Conservation (phyloP, 1,284 basidiomycete genomes). For the Hypsizygus ulmarius region DNA sequence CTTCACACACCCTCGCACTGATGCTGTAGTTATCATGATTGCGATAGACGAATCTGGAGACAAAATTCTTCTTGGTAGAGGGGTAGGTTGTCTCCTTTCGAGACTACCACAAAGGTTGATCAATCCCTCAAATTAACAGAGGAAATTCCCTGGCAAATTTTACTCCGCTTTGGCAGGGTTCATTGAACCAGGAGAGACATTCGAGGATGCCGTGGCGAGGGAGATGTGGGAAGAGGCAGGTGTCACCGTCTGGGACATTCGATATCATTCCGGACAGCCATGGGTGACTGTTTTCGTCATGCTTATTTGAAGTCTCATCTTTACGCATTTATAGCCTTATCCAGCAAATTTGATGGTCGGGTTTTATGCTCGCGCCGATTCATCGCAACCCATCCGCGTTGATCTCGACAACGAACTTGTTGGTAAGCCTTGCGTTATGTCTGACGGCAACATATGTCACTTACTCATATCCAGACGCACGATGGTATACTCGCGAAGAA, state of each 20-base stretch:
- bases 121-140: constrained; percentile 37
- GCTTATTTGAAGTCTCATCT: not conserved
- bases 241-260: constrained; percentile 78
- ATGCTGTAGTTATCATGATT: constrained; percentile 92
- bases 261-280: constrained; percentile 85
- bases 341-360: constrained; percentile 92
- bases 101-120: not conserved
- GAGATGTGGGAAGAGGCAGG: constrained; percentile 97
- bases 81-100: constrained; percentile 47
- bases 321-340: constrained; percentile 57
- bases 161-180: constrained; percentile 92
- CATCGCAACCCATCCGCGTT: constrained; percentile 69
- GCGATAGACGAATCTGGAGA: constrained; percentile 77
- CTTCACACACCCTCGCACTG: constrained; percentile 85
- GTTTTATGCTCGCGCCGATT: constrained; percentile 78
- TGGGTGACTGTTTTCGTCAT: constrained; percentile 52
- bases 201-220: constrained; percentile 91
- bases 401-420: constrained; percentile 98
- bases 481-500: constrained; percentile 82
- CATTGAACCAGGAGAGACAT: constrained; percentile 90
- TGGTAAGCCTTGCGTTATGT: constrained; percentile 45
- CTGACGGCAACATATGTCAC: not conserved
- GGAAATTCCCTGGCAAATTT: constrained; percentile 66
- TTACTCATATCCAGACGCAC: constrained; percentile 59
- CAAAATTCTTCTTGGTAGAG: constrained; percentile 83